phyloP scores from a whole-genome alignment of 2,329 filamentous ascomycete genomes.

The Pyrenochaeta sp. region DNA sequence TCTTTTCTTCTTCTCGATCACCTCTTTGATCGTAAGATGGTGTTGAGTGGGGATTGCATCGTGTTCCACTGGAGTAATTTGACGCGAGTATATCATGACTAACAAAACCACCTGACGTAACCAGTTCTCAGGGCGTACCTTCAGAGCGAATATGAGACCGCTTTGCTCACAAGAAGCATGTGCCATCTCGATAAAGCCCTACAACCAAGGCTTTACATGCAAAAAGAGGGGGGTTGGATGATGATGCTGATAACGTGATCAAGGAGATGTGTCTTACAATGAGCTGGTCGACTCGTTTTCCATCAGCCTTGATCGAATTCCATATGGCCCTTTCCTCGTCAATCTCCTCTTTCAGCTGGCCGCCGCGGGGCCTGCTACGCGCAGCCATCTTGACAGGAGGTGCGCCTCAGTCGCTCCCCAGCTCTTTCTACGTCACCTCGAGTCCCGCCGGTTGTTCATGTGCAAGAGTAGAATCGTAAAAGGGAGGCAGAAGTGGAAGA shows the following conservation, averaged over 20 bases:
- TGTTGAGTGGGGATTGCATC: too few species aligned
- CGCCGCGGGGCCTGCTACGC: constrained; percentile 54
- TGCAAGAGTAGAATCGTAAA: constrained; percentile 6
- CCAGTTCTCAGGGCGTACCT: too few species aligned
- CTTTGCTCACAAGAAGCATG: too few species aligned
- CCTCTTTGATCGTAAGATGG: too few species aligned
- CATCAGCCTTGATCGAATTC: constrained; percentile 57
- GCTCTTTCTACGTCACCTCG: constrained; percentile 16
- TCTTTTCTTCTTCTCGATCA: neutral
- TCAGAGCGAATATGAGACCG: too few species aligned
- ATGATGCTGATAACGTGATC: neutral
- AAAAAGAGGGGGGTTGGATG: neutral
- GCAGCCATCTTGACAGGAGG: constrained; percentile 51
- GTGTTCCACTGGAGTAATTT: neutral
- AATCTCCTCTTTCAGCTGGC: constrained; percentile 58
- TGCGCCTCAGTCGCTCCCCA: constrained; percentile 1
- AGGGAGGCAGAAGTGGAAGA: constrained; percentile 3
- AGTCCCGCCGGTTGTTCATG: constrained; percentile 12
- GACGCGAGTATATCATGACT: too few species aligned
- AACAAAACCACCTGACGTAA: too few species aligned
- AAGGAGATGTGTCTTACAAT: constrained; percentile 50
- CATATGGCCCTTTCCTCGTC: constrained; percentile 61
- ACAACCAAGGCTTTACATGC: too few species aligned
- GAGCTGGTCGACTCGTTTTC: constrained; percentile 55
- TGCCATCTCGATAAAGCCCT: too few species aligned